A percentile compares a stretch with the other conserved stretches of the same genome.
Evolutionary conservation across 2,329 filamentous ascomycete species (phyloP).

Genomic region (Phialocephala subalpina): DNA sequence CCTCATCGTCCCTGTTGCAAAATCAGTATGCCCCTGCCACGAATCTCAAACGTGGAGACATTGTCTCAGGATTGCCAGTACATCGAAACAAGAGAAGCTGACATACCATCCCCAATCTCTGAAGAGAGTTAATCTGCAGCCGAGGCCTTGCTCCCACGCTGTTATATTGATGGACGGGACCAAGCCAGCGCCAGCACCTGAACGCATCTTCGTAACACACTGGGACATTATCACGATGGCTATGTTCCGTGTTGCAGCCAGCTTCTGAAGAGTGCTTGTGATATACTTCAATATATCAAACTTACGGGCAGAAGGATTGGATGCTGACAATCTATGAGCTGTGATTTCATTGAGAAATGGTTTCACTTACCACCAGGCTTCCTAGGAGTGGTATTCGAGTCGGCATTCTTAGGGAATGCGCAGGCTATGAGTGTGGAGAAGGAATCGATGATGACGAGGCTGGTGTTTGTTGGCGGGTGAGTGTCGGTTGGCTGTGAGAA

Average conservation of each 20-base stretch:
- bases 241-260: slow-evolving; percentile 76
- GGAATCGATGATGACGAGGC: slow-evolving; percentile 79
- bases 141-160: slow-evolving; percentile 82
- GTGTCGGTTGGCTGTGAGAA: slow-evolving; percentile 70
- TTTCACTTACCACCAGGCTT: slow-evolving; percentile 37
- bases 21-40: too few relatives aligned
- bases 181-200: slow-evolving; percentile 71
- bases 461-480: slow-evolving; percentile 69
- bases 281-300: slow-evolving; percentile 61
- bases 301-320: slow-evolving; percentile 47
- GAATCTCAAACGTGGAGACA: too few relatives aligned
- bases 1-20: slow-evolving; percentile 44
- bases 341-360: background rate
- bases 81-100: too few relatives aligned
- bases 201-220: slow-evolving; percentile 81
- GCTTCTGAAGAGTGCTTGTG: slow-evolving; percentile 74
- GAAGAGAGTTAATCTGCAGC: slow-evolving; percentile 79
- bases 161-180: slow-evolving; percentile 77
- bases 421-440: slow-evolving; percentile 79
- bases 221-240: slow-evolving; percentile 81
- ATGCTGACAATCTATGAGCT: slow-evolving; percentile 19
- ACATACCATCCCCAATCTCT: slow-evolving; percentile 70
- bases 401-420: slow-evolving; percentile 72
- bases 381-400: slow-evolving; percentile 39
- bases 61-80: too few relatives aligned